Evolutionary conservation across 192 early-diverging fungal genomes (phyloP).

Genomic region (Rhizophlyctis rosea): DNA sequence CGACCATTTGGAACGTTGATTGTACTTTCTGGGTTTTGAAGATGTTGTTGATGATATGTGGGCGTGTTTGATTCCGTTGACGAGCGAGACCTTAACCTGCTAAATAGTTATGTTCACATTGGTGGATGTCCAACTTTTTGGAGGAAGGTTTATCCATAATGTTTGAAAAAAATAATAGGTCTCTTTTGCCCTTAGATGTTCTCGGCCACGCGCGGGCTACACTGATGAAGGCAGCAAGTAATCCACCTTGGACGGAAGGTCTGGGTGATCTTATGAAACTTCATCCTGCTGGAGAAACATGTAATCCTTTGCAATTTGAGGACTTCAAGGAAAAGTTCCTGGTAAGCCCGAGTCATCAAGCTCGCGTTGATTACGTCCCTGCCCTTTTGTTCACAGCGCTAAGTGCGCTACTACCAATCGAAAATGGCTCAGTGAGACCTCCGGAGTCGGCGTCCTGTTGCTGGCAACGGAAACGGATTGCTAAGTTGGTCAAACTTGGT

Average conservation of each 20-base stretch:
- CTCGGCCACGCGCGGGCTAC: conserved; percentile 81
- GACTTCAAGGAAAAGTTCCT: conserved; percentile 78
- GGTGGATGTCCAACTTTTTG: conserved; percentile 51
- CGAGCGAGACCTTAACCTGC: conserved; percentile 80
- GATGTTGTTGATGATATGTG: too few relatives aligned
- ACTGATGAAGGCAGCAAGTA: conserved; percentile 72
- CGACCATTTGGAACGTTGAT: too few relatives aligned
- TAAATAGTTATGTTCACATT: conserved; percentile 60
- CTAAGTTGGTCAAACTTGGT: conserved; percentile 78
- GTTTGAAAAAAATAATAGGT: conserved; percentile 80
- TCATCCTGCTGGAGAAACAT: conserved; percentile 77
- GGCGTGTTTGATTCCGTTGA: conserved; percentile 86
- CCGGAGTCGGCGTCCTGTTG: conserved; percentile 54
- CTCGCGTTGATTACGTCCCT: conserved; percentile 79
- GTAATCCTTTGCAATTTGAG: conserved; percentile 78
- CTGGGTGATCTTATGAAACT: conserved; percentile 75
- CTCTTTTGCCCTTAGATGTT: conserved; percentile 84
- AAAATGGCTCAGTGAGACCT: conserved; percentile 79
- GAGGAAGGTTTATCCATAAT: conserved; percentile 61
- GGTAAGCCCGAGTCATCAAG: conserved; percentile 79
- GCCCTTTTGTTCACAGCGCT: conserved; percentile 51
- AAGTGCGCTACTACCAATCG: conserved; percentile 81
- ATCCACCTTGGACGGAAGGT: conserved; percentile 55
- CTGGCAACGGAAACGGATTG: conserved; percentile 48
- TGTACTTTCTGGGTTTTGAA: too few relatives aligned